These are phyloP conservation scores for Hanseniaspora lindneri DNA, from an alignment of 805 yeast species.

Conservation along the genomic window DNA sequence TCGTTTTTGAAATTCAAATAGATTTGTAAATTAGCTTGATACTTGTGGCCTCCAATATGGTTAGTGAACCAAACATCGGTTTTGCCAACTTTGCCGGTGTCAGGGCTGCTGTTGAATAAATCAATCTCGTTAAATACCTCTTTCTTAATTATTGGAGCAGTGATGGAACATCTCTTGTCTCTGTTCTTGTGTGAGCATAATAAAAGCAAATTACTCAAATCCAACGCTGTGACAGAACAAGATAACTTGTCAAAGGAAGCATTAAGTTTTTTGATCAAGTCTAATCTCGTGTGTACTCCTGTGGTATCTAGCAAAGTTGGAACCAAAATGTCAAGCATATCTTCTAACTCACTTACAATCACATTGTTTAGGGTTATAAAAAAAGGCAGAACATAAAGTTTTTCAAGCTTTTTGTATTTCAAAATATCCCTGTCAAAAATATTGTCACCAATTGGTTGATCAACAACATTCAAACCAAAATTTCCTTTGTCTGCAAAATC, in stretches of 20 bases:
- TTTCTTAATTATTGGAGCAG: conserved; percentile 81
- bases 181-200: conserved; percentile 84
- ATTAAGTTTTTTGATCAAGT: conserved; percentile 18
- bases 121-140: conserved; percentile 39
- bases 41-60: conserved; percentile 95
- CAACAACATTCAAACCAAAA: conserved; percentile 12
- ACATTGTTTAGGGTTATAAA: conserved; percentile 29
- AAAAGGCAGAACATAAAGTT: conserved; percentile 11
- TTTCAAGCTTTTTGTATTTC: conserved; percentile 6
- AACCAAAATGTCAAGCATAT: conserved; percentile 36
- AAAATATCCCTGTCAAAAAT: conserved; percentile 11
- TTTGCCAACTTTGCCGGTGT: background rate
- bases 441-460: conserved; percentile 7
- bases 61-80: conserved; percentile 48
- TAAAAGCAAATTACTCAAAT: conserved; percentile 39
- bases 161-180: conserved; percentile 85
- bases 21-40: conserved; percentile 75
- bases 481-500: conserved; percentile 33
- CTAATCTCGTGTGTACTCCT: conserved; percentile 17
- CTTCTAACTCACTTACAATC: conserved; percentile 32
- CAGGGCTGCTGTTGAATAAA: background rate
- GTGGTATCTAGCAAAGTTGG: conserved; percentile 31
- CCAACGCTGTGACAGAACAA: conserved; percentile 23
- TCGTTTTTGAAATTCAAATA: conserved; percentile 38
- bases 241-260: conserved; percentile 24